Percentiles rank a stretch among this genome's conserved stretches.
These are phyloP conservation scores for Cryptococcus depauperatus DNA, from an alignment of 1,284 basidiomycete genomes.

Conservation along the genomic window DNA sequence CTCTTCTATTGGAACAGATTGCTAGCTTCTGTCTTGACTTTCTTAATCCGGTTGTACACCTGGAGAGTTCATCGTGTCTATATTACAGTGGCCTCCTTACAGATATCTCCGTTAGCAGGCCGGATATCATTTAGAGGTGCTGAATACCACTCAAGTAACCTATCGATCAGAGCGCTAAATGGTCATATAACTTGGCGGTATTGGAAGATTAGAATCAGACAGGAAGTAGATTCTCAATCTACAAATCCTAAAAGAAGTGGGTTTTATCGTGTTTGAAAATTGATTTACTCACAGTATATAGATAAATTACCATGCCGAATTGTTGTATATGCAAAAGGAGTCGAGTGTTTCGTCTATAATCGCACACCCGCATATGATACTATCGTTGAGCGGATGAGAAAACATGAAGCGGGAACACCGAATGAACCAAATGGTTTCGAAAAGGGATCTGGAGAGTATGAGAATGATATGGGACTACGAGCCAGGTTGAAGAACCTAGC, in stretches of 20 bases:
- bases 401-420: too few relatives aligned
- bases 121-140: constrained; percentile 77
- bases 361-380: constrained; percentile 75
- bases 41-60: constrained; percentile 34
- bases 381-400: constrained; percentile 66
- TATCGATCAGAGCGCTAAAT: constrained; percentile 71
- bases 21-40: constrained; percentile 56
- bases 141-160: constrained; percentile 79
- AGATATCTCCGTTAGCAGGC: constrained; percentile 79
- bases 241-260: constrained; percentile 28
- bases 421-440: constrained; percentile 10
- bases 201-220: constrained; percentile 68
- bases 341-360: constrained; percentile 88
- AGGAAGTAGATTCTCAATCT: constrained; percentile 44
- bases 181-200: constrained; percentile 82
- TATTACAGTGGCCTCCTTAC: constrained; percentile 57
- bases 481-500: constrained; percentile 13
- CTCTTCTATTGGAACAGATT: constrained; percentile 86
- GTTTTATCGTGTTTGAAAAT: constrained; percentile 3
- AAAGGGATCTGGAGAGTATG: constrained; percentile 4
- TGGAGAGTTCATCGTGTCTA: constrained; percentile 43
- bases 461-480: constrained; percentile 2
- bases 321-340: constrained; percentile 65
- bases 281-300: constrained; percentile 8
- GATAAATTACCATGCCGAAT: constrained; percentile 62